Evolutionary conservation across 2,329 filamentous ascomycete species (phyloP).

Genomic region (Stagonosporopsis rhizophila): DNA sequence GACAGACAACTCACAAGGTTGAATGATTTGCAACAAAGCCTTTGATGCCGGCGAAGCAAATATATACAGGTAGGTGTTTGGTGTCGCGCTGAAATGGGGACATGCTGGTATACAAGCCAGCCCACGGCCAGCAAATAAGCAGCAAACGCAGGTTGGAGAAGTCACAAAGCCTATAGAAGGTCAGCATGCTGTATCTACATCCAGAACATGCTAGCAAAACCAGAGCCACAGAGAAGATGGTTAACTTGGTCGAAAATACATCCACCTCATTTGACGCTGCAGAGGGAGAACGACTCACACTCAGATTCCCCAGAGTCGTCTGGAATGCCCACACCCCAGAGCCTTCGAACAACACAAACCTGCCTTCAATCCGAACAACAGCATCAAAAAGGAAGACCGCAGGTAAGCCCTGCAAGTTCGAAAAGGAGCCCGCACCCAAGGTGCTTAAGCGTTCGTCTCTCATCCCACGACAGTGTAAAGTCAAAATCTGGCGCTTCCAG

Average conservation of each 20-base stretch:
- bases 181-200: slow-evolving; percentile 3
- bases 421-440: not conserved
- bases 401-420: not conserved
- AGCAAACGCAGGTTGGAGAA: slow-evolving; percentile 6
- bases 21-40: not conserved
- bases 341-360: not conserved
- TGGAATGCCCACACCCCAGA: slow-evolving; percentile 20
- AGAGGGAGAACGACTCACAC: not conserved
- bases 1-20: not conserved
- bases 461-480: slow-evolving; percentile 21
- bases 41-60: not conserved
- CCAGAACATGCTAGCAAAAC: slow-evolving; percentile 7
- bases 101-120: slow-evolving; percentile 2
- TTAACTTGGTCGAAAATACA: not conserved
- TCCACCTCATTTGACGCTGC: not conserved
- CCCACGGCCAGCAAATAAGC: slow-evolving; percentile 11
- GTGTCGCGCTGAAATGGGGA: not conserved
- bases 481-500: slow-evolving; percentile 24
- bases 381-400: not conserved
- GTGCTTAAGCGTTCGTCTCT: not conserved
- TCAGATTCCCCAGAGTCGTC: slow-evolving; percentile 19
- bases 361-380: not conserved
- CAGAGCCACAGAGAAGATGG: not conserved
- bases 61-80: not conserved
- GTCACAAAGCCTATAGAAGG: not conserved